phyloP scores from a whole-genome alignment of 495 filamentous ascomycete genomes.

The Penicillium arizonense region DNA sequence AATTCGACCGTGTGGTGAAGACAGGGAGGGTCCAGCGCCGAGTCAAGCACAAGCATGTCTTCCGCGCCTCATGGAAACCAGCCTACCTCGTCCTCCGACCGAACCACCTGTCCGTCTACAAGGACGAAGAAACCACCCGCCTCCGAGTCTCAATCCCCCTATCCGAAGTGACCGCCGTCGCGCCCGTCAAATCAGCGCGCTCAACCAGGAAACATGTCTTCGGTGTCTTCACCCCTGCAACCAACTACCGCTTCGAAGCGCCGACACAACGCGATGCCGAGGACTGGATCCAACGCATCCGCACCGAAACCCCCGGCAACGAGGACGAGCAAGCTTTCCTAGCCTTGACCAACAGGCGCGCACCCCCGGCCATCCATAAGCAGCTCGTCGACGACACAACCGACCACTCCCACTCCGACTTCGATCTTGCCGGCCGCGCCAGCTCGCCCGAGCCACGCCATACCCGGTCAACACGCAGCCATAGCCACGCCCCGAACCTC shows the following conservation, averaged over 20 bases:
- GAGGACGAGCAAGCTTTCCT: slow-evolving; percentile 83
- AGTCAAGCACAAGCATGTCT: slow-evolving; percentile 90
- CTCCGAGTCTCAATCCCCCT: slow-evolving; percentile 83
- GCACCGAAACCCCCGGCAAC: slow-evolving; percentile 74
- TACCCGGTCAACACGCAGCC: slow-evolving; percentile 27
- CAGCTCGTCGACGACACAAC: slow-evolving; percentile 44
- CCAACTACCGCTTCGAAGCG: slow-evolving; percentile 88
- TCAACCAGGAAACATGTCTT: slow-evolving; percentile 78
- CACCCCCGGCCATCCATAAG: slow-evolving; percentile 33
- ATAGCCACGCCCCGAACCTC: slow-evolving; percentile 31
- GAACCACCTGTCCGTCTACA: slow-evolving; percentile 93
- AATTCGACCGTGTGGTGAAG: slow-evolving; percentile 90
- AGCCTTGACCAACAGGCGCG: slow-evolving; percentile 45
- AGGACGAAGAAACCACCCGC: slow-evolving; percentile 83
- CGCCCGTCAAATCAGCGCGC: slow-evolving; percentile 83
- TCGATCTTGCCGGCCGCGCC: slow-evolving; percentile 30
- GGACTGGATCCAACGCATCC: slow-evolving; percentile 84
- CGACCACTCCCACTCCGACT: slow-evolving; percentile 43
- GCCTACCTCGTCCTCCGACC: slow-evolving; percentile 89
- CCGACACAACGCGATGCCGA: slow-evolving; percentile 69
- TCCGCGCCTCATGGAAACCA: slow-evolving; percentile 72
- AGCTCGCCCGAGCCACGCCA: slow-evolving; percentile 47
- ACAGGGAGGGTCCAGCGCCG: slow-evolving; percentile 81
- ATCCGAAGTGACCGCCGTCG: slow-evolving; percentile 87
- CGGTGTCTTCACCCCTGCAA: slow-evolving; percentile 87